Evolutionary conservation across 2,329 filamentous ascomycete species (phyloP), one percentile per base, ranked within the genome.

Genomic region (Exophiala mesophila): DNA sequence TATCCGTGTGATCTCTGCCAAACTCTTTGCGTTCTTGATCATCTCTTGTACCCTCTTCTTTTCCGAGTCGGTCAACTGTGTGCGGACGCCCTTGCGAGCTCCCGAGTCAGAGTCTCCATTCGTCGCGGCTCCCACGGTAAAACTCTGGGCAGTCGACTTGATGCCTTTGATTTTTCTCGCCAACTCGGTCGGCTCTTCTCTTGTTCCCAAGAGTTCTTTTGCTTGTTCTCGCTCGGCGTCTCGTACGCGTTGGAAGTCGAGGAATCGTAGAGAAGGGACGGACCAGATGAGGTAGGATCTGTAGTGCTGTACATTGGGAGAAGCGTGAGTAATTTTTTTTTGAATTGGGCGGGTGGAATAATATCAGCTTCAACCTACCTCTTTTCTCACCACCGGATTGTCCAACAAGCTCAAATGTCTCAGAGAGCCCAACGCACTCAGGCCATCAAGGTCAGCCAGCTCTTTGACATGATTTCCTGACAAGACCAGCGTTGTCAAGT

Each of bases 221-320:
- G 88, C 88, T 55, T 81, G 77, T 52, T 78, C 69, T 32, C 89
- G 80, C 73, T 98, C 92, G 0, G 76, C 80, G 52, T 92, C 80
- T 66, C 88, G 94, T 36, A 98, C 88, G 67, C 94, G 95, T 56
- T 80, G 76, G 63, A 88, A 96, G 67, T 98, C 92, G 36, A 98
- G 75, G 66, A 95, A 97, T 32, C 90, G 82, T 31, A 98, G 80
- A 3, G 74, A 76, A 1, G 88, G 88, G 61, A 85, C 87, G 50
- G 83, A 79, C 84, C 86, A 96, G 47, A 98, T 77, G 19, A 95
- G 71, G 83, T 87, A 98, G 63, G 84, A 83, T 39, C 92, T 83
- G 69, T 97, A 98, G 67, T 96, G 72, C 88, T 96, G 57, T 38
- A 39, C 5, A 26, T 12, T 9, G 12, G 20, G 12, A 26, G 12